Base-by-base conservation (phyloP, 2,329 filamentous ascomycete species). In the Xylariaceae sp. region DNA sequence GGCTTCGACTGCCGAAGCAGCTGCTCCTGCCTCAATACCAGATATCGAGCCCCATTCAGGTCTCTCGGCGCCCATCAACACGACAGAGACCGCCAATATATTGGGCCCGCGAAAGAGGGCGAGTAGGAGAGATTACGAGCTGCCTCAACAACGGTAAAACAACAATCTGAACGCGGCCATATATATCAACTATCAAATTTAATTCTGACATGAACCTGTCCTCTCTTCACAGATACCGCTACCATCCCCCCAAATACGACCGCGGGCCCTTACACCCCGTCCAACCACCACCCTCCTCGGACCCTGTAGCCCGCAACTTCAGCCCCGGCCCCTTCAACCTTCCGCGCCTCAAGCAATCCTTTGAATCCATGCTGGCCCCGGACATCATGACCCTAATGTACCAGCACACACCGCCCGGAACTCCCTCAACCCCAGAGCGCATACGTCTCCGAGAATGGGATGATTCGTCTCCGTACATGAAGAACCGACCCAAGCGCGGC, bases 221-320 rank as follows among this genome's bases (percentile, higher is more conserved):
- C n/a, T n/a, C n/a, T n/a, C n/a, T n/a, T 37, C 21, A 14, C 35
- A 95, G 92, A 77, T 98, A 97, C 72, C 88, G 95, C 69, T 97
- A 86, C 69, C 89, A 91, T 54, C 85, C 92, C 40, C 93, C 93
- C 53, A 93, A 92, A 72, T 98, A 91, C 77, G 84, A 95, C 68
- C 88, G 92, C 61, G 93, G 93, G 45, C 91, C 91, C 53, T 77
- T 97, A 20, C 91, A 97, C 65, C 93, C 93, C 40, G 83, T 96
- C 61, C 89, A 95, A 71, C 87, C 89, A 48, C 92, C 89, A n/a
- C 78, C 83, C 32, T 79, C 83, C 41, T 93, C 91, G 52, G 88
- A 96, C 60, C 91, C 91, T 1, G 79, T 85, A 22, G 95, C 93
- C 48, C 86, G 93, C 63, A 77, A 89, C 63, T 98, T 93, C 67